Evolutionary conservation across 768 basidiomycete genomes (phyloP).

Genomic region (Pisolithus orientalis): DNA sequence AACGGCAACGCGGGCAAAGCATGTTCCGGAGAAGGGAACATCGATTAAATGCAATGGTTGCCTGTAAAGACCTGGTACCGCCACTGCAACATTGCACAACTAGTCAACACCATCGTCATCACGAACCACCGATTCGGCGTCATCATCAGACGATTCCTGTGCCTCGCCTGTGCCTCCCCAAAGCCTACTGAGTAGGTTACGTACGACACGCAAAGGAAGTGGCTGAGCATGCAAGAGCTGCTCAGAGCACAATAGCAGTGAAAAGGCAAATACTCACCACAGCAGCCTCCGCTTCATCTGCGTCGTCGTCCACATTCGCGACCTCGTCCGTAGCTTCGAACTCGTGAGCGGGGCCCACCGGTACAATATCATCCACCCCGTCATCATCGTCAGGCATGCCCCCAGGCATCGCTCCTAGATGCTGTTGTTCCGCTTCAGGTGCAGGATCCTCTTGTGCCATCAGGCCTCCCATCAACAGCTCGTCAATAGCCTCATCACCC

Average conservation of each 20-base stretch:
- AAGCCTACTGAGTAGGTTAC: slow-evolving; percentile 54
- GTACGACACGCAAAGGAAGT: slow-evolving; percentile 50
- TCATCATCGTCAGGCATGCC: slow-evolving; percentile 41
- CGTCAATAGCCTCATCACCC: slow-evolving; percentile 54
- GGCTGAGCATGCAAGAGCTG: slow-evolving; percentile 32
- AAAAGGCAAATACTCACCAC: slow-evolving; percentile 34
- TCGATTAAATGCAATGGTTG: too few species aligned
- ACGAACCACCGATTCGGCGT: background rate
- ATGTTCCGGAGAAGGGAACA: too few species aligned
- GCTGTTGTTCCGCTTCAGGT: slow-evolving; percentile 18
- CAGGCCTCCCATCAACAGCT: slow-evolving; percentile 46
- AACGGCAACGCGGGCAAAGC: too few species aligned
- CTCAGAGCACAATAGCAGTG: background rate
- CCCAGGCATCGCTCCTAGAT: slow-evolving; percentile 31
- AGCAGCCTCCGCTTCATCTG: slow-evolving; percentile 40
- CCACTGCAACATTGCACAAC: background rate
- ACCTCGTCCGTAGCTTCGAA: slow-evolving; percentile 20
- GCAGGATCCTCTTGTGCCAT: slow-evolving; percentile 28
- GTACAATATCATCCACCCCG: slow-evolving; percentile 13
- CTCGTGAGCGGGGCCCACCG: background rate
- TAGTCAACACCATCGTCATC: background rate
- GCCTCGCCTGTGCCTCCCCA: slow-evolving; percentile 39
- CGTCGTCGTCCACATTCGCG: slow-evolving; percentile 32
- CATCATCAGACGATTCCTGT: slow-evolving; percentile 14
- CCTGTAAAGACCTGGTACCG: too few species aligned